Conservation (phyloP, 2,329 filamentous ascomycete species). For the Orbilia javanica region DNA sequence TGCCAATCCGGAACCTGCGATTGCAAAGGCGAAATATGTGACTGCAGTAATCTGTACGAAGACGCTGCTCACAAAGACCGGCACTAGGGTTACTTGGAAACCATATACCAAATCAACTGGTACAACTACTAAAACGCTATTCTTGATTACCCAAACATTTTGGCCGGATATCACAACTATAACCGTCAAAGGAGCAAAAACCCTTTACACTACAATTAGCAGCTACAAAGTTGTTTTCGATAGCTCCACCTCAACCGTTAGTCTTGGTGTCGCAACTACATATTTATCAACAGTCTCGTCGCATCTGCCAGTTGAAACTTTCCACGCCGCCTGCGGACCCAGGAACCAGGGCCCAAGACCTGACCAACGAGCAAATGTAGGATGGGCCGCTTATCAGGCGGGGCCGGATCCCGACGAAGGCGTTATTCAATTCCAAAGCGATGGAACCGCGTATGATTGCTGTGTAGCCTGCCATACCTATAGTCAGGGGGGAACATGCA, state of each 20-base stretch:
- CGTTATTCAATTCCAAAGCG: neutral
- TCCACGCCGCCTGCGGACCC: constrained; percentile 2
- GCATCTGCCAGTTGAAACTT: neutral
- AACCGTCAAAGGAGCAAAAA: neutral
- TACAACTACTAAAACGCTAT: constrained; percentile 22
- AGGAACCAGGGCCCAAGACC: constrained; percentile 28
- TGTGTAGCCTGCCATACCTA: constrained; percentile 30
- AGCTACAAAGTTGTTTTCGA: constrained; percentile 11
- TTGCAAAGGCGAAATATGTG: constrained; percentile 8
- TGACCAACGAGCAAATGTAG: too few species aligned
- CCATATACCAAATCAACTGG: constrained; percentile 28
- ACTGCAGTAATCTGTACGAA: constrained; percentile 39
- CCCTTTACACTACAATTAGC: neutral
- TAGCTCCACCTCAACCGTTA: too few species aligned
- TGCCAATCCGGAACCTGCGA: constrained; percentile 1
- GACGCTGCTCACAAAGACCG: constrained; percentile 41
- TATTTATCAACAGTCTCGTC: constrained; percentile 8
- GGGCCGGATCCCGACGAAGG: neutral
- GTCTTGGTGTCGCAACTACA: neutral
- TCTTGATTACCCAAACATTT: neutral
- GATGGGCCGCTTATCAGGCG: neutral
- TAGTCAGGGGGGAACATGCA: neutral
- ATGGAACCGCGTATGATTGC: constrained; percentile 27
- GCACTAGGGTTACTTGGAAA: constrained; percentile 33
- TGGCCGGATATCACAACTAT: neutral